Conservation (phyloP, 1,284 basidiomycete genomes). For the Pholiota adiposa region DNA sequence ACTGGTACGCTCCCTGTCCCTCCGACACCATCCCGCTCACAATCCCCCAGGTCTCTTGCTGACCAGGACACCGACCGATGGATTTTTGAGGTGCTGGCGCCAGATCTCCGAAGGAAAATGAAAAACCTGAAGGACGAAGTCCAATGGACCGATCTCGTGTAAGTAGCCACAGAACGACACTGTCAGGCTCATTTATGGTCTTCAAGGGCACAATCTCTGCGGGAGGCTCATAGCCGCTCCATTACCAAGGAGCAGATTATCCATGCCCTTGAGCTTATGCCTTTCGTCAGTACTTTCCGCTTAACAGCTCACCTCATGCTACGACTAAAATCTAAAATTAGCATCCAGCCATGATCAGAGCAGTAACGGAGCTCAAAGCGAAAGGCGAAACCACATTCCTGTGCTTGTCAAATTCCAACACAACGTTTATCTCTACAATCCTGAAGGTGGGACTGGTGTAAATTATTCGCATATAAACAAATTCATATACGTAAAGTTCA, state of each 20-base stretch:
- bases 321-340: constrained; percentile 35
- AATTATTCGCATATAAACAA: constrained; percentile 4
- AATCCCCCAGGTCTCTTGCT: constrained; percentile 70
- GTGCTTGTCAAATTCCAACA: constrained; percentile 94
- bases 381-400: constrained; percentile 79
- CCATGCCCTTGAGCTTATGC: constrained; percentile 78
- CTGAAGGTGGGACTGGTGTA: constrained; percentile 61
- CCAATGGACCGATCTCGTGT: constrained; percentile 98
- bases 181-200: constrained; percentile 13
- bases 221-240: constrained; percentile 71
- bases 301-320: neutral
- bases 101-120: constrained; percentile 85
- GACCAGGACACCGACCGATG: constrained; percentile 98
- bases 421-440: constrained; percentile 90
- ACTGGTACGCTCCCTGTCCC: constrained; percentile 71
- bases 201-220: constrained; percentile 73
- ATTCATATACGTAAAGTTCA: constrained; percentile 32
- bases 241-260: constrained; percentile 79
- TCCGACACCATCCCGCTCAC: neutral
- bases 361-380: constrained; percentile 77
- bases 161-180: constrained; percentile 33
- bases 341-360: constrained; percentile 97
- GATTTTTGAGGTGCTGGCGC: constrained; percentile 91
- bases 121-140: constrained; percentile 67
- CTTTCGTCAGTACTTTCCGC: constrained; percentile 70